Base-by-base conservation (phyloP, 108 stramenopile genomes). In the Pseudonitzschia multiseries region DNA sequence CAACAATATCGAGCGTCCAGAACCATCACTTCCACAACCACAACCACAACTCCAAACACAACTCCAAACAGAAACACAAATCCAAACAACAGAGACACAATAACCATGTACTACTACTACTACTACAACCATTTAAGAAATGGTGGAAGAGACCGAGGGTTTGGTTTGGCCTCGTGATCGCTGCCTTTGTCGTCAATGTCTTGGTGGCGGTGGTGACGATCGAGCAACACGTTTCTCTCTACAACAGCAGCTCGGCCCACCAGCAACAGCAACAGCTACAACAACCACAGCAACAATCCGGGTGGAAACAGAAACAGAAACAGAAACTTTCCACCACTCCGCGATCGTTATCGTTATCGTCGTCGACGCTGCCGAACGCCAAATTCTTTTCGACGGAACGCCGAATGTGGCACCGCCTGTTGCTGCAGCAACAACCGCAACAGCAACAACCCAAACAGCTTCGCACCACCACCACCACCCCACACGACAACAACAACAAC, bases 101-200 rank as follows among this genome's bases (percentile, higher is more conserved):
- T n/a, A n/a, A n/a, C n/a, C n/a, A n/a, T n/a, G n/a, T n/a, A n/a
- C n/a, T n/a, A n/a, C n/a, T n/a, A n/a, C n/a, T n/a, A n/a, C n/a
- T n/a, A n/a, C n/a, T n/a, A n/a, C n/a, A n/a, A n/a, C n/a, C n/a
- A n/a, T n/a, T n/a, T 33, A 8, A 8, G 20, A 22, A 63, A 0
- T 6, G 9, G 46, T 62, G 61, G 61, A 33, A 42, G n/a, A 15
- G n/a, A n/a, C 61, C 1, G 0, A n/a, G 6, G 29, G n/a, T 0
- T 17, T 62, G 61, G 61, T 62, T 62, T 40, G 27, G 32, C 8
- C 29, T 62, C 33, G 36, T 62, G 15, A 40, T 62, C 18, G 33
- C n/a, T 0, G 36, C 36, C 18, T 62, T 62, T 62, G n/a, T 33
- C 61, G 0, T 33, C 18, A 62, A 62, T 20, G 14, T 62, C 4